Evolutionary conservation across 352 stramenopile species (phyloP).

Genomic region (Phytophthora vignae): DNA sequence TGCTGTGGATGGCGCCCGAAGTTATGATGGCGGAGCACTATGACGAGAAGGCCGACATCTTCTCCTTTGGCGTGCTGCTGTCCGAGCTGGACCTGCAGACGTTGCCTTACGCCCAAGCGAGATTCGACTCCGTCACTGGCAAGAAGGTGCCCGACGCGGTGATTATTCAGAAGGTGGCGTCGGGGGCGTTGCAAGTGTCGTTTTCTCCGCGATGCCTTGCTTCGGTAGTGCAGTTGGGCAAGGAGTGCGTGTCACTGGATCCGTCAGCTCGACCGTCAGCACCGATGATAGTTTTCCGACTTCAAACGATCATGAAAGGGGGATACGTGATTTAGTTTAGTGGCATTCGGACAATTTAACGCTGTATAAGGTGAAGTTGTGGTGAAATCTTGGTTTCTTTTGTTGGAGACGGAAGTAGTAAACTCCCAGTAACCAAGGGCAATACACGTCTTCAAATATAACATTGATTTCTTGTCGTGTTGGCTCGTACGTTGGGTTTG

Average conservation of each 20-base stretch:
- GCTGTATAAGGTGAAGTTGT: not conserved
- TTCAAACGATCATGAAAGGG: conserved; percentile 28
- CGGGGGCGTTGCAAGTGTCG: conserved; percentile 12
- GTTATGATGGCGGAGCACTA: conserved; percentile 46
- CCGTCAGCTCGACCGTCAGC: conserved; percentile 18
- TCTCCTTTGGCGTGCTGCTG: conserved; percentile 44
- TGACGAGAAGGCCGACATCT: conserved; percentile 46
- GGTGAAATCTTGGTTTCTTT: too few relatives aligned
- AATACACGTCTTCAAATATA: too few relatives aligned
- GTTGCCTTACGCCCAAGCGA: conserved; percentile 25
- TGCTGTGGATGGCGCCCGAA: conserved; percentile 49
- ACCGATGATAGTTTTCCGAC: conserved; percentile 25
- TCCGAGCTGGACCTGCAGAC: conserved; percentile 37
- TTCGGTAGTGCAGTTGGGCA: conserved; percentile 16
- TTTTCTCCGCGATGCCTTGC: conserved; percentile 17
- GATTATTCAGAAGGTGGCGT: conserved; percentile 28
- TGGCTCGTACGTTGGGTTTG: too few relatives aligned
- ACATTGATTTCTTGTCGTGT: too few relatives aligned
- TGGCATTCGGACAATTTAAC: not conserved
- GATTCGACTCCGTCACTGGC: conserved; percentile 10
- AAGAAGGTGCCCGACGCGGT: conserved; percentile 20
- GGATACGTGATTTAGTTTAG: not conserved
- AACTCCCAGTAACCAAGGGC: too few relatives aligned
- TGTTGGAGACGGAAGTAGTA: too few relatives aligned
- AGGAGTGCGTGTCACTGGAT: conserved; percentile 22